Evolutionary conservation across 352 stramenopile genomes (phyloP).

Genomic region (Globisporangium orthogonon): DNA sequence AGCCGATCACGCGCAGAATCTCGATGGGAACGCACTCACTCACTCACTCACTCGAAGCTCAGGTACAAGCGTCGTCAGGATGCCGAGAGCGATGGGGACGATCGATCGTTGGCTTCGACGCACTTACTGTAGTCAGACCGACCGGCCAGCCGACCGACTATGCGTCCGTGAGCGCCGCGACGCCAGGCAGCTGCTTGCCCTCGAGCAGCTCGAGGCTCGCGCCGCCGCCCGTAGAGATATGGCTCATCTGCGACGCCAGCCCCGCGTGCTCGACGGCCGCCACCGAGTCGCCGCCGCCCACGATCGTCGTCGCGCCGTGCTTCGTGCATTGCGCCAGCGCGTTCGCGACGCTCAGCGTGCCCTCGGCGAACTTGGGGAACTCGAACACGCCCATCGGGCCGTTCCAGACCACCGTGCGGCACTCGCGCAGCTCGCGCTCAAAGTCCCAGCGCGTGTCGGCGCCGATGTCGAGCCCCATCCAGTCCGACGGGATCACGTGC

Average conservation of each 20-base stretch:
- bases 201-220: conserved; percentile 98
- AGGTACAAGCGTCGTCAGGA: too few species aligned
- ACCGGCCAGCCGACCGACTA: conserved; percentile 9
- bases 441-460: conserved; percentile 52
- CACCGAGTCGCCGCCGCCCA: conserved; percentile 95
- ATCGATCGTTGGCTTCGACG: too few species aligned
- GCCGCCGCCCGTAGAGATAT: conserved; percentile 98
- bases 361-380: conserved; percentile 93
- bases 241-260: conserved; percentile 91
- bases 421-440: conserved; percentile 84
- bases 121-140: too few species aligned
- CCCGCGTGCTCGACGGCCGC: conserved; percentile 92
- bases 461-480: conserved; percentile 92
- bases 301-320: conserved; percentile 81
- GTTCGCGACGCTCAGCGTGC: conserved; percentile 91
- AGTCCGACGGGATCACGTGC: conserved; percentile 92
- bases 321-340: conserved; percentile 88
- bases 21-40: too few species aligned
- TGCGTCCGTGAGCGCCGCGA: conserved; percentile 88
- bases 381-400: conserved; percentile 98
- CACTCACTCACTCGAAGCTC: too few species aligned
- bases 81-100: too few species aligned
- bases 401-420: conserved; percentile 93
- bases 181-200: conserved; percentile 96
- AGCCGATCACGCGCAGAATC: too few species aligned